Evolutionary conservation across 352 stramenopile genomes (phyloP), one percentile per base, ranked within the genome.

Genomic region (Globisporangium mamillatum): DNA sequence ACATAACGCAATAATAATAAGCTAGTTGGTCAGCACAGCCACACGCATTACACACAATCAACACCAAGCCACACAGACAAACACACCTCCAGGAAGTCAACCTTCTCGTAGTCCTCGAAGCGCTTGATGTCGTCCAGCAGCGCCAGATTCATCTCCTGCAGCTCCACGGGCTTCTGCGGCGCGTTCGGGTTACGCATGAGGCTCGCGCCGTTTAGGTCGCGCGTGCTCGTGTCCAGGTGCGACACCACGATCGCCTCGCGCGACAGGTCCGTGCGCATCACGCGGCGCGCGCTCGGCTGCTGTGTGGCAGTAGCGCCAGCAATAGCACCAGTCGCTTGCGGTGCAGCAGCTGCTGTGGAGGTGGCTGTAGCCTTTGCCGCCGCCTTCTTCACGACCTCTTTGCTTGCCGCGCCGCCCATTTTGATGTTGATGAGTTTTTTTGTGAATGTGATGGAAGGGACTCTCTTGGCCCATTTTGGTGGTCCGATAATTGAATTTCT

Each of bases 61-160:
- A 14, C 32, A 32, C 16, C 36, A 60, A 48, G 38, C 4, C 44
- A 22, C 25, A 66, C 5, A 34, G 22, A 36, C 0, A 3, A 1
- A 63, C 73, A 18, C n/a, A 79, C 73, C 38, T 61, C 66, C 0
- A 88, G 69, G 50, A 76, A 86, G 25, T 79, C 75, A 53, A 90
- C 76, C n/a, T 72, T 72, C 24, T 89, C 82, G 41, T 81, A 80
- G 34, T 88, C 79, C n/a, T 90, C 75, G 6, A 89, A 79, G 58
- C 72, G 64, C 55, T 85, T 69, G 64, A 86, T 75, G 64, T 89
- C 70, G 38, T 77, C 66, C 52, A 90, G 57, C 63, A 92, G 59
- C 29, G 80, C 65, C 3, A 68, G 29, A 63, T 81, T 77, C 84
- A 92, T 90, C 71, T 92, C 84, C 55, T 87, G 63, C 18, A 90